Base-by-base conservation (phyloP, 1,139 yeast species). In the Scheffersomyces parashehatae region DNA sequence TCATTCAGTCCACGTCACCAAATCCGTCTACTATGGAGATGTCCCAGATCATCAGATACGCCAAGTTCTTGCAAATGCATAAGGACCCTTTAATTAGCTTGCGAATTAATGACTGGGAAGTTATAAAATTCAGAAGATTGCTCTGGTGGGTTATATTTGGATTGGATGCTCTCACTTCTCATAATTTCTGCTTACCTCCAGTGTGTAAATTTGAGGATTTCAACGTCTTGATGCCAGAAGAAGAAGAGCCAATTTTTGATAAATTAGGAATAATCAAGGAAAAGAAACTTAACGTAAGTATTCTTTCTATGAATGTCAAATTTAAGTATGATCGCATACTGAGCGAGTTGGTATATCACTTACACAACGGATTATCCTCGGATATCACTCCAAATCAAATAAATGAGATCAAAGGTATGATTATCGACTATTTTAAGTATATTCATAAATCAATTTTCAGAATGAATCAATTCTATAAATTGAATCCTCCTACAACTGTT, bases 121-220 rank as follows among this genome's bases (percentile, higher is more conserved):
- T 74, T 10, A 71, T 81, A 4, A 81, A 79, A 46, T 68, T 75
- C 40, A 68, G 84, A 56, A 67, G 87, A 53, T 56, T 80, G 42
- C 57, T 82, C 13, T 82, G 87, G 86, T 82, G 86, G 85, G 81
- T 80, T 31, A 79, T 82, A 5, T 81, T 81, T 52, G 80, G 81
- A 13, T 62, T 82, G 43, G 88, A 82, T 56, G 76, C 81, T 3
- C 65, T 80, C 44, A 77, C 83, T 3, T 75, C 85, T 26, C 77
- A 80, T 48, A 81, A 81, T 50, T 75, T 79, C 42, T 77, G 82
- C 55, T 60, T 81, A 31, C 77, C 83, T 0, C 87, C 88, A 1
- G 71, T 79, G 29, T 78, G 83, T 46, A 69, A 70, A 48, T 62
- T 69, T 42, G 78, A 74, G 37, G 84, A 81, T 51, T 80, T 79